Conservation (phyloP, 441 rosid genomes). For the Erodium moschatum region DNA sequence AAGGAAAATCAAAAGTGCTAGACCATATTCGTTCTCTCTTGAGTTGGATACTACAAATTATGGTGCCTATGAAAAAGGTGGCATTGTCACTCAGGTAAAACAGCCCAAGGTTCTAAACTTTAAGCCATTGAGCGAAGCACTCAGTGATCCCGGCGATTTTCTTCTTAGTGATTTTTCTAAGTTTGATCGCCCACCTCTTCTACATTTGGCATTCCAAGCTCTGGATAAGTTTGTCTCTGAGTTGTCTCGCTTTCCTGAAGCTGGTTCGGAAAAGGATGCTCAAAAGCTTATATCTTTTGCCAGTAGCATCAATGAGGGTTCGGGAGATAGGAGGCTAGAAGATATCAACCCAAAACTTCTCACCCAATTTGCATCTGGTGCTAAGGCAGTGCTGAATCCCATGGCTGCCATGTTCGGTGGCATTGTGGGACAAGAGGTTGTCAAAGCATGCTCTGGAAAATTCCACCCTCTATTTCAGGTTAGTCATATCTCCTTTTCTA, state of each 20-base stretch:
- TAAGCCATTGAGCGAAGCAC: constrained; percentile 66
- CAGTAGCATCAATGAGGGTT: constrained; percentile 40
- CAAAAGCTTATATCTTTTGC: constrained; percentile 54
- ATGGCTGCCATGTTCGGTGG: constrained; percentile 99
- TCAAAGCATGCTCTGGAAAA: constrained; percentile 91
- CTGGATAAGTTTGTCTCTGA: constrained; percentile 59
- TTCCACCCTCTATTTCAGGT: constrained; percentile 91
- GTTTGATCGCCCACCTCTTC: constrained; percentile 76
- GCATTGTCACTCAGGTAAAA: constrained; percentile 88
- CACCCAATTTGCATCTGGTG: no score
- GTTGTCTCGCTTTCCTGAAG: constrained; percentile 58
- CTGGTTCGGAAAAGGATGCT: constrained; percentile 84
- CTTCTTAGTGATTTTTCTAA: constrained; percentile 80
- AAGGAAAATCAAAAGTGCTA: constrained; percentile 66
- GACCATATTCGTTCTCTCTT: constrained; percentile 68
- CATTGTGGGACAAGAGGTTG: constrained; percentile 88
- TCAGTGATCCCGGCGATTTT: constrained; percentile 79
- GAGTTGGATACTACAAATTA: constrained; percentile 68
- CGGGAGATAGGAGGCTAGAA: constrained; percentile 52
- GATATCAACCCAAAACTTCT: constrained; percentile 58
- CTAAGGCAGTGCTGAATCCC: constrained; percentile 77
- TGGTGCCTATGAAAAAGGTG: constrained; percentile 64
- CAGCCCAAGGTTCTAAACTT: constrained; percentile 67
- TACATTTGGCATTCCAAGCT: constrained; percentile 84
- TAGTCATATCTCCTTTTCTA: neutral